Base-by-base conservation (phyloP, 441 rosid genomes). In the Flueggea neowawraea region DNA sequence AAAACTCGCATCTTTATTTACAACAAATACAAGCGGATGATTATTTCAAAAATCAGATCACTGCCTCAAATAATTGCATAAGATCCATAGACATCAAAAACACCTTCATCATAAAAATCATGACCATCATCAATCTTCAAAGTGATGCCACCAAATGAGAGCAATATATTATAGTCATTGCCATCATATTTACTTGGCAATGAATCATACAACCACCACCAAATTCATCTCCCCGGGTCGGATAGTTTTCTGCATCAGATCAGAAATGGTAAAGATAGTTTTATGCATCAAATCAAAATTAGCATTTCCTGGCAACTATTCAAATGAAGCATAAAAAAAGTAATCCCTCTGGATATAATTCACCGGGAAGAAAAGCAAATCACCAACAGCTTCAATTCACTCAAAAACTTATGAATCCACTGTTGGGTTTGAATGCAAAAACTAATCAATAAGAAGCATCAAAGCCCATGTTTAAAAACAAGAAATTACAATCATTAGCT, bases 1-100 rank as follows among this genome's bases (percentile, higher is more conserved):
- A 55, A 68, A 74, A 80, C 61, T 28, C 0, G 28, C 72, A 71
- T 62, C 9, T 36, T 52, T 62, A 71, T 75, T 73, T 69, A 69
- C 75, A 78, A 73, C 55, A 57, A 63, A 72, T 58, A 70, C 41
- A 8, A 8, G 41, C 41, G 4, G 9, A 1, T 36, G 41, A 36
- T 36, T 36, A 0, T 36, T 36, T 36, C 41, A 0, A 8, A 36
- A 36, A 36, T 36, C 0, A 36, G 41, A 36, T 36, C 41, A 36
- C 6, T 36, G 41, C 41, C 9, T 64, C 58, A 73, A 72, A 72
- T 64, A 63, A 70, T 65, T 50, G 12, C 68, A 73, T 36, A 69
- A 65, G 75, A 57, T 31, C 15, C 55, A 61, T 31, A 58, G 56
- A 51, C 53, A 12, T 54, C 47, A 4, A 51, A 31, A 16, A n/a